phyloP scores from a whole-genome alignment of 495 filamentous ascomycete species.

The Tricharina praecox region DNA sequence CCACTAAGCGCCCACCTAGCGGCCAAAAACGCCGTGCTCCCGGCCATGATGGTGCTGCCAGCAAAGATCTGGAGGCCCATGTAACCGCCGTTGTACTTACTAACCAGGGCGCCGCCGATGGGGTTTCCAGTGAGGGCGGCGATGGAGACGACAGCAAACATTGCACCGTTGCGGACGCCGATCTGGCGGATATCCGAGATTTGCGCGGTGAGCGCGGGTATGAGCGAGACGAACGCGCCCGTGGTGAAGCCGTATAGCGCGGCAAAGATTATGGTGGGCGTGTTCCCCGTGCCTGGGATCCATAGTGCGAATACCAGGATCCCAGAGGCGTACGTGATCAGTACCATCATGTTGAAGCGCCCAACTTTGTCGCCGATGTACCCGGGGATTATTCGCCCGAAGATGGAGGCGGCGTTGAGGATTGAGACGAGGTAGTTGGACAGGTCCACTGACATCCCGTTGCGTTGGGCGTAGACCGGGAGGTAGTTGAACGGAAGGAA shows the following conservation, averaged over 20 bases:
- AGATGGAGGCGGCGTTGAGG: conserved; percentile 49
- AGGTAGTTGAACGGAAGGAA: conserved; percentile 63
- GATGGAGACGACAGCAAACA: conserved; percentile 45
- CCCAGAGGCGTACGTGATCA: conserved; percentile 40
- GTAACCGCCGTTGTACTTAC: conserved; percentile 38
- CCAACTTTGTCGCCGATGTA: conserved; percentile 54
- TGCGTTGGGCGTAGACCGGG: conserved; percentile 29
- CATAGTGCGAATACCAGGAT: conserved; percentile 54
- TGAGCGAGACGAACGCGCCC: conserved; percentile 52
- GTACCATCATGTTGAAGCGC: conserved; percentile 52
- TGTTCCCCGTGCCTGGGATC: conserved; percentile 44
- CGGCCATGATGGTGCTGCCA: conserved; percentile 41
- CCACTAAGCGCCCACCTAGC: too few relatives aligned
- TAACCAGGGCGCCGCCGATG: conserved; percentile 54
- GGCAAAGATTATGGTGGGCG: conserved; percentile 47
- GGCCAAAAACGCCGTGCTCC: conserved; percentile 34
- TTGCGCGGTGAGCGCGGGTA: conserved; percentile 47
- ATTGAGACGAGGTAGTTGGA: conserved; percentile 53
- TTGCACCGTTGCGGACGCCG: conserved; percentile 50
- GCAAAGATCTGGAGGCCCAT: conserved; percentile 48
- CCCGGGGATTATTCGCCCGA: conserved; percentile 61
- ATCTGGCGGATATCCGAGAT: conserved; percentile 58
- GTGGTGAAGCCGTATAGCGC: conserved; percentile 56
- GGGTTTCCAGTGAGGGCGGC: conserved; percentile 54
- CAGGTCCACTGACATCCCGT: conserved; percentile 23